Percentiles rank a stretch among this genome's conserved stretches.
Evolutionary conservation across 768 basidiomycete species (phyloP).

Genomic region (Hirschioporus abietinus): DNA sequence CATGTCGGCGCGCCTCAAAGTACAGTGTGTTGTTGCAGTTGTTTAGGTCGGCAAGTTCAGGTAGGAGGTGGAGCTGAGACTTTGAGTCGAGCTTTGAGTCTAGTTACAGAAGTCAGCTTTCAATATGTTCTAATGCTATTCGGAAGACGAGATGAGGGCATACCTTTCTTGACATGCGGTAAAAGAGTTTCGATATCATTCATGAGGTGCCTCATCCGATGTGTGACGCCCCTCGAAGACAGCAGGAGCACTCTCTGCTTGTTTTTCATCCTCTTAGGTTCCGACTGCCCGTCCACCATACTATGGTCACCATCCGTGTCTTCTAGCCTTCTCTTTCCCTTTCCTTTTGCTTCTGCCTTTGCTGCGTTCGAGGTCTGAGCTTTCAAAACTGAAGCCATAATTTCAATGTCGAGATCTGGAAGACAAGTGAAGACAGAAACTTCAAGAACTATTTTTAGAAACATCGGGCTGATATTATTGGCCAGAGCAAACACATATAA

Average conservation of each 20-base stretch:
- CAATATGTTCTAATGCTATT: slow-evolving; percentile 1
- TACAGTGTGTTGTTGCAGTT: slow-evolving; percentile 98
- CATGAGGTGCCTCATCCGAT: slow-evolving; percentile 97
- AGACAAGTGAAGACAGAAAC: not conserved
- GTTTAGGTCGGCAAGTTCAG: slow-evolving; percentile 94
- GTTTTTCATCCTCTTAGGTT: slow-evolving; percentile 64
- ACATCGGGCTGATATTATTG: not conserved
- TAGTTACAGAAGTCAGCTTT: slow-evolving; percentile 25
- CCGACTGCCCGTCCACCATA: slow-evolving; percentile 27
- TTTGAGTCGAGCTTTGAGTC: slow-evolving; percentile 98
- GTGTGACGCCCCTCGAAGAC: slow-evolving; percentile 90
- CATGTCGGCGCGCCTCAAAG: slow-evolving; percentile 93
- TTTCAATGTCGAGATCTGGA: not conserved
- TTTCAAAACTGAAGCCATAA: slow-evolving; percentile 64
- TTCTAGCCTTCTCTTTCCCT: slow-evolving; percentile 62
- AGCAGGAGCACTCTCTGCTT: slow-evolving; percentile 94
- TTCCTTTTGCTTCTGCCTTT: slow-evolving; percentile 37
- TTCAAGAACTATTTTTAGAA: not conserved
- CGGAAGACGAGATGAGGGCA: slow-evolving; percentile 17
- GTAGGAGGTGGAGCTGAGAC: slow-evolving; percentile 85
- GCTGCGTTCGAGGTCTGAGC: slow-evolving; percentile 53
- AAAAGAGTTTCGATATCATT: slow-evolving; percentile 85
- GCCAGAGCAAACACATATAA: not conserved
- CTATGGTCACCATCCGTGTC: slow-evolving; percentile 35
- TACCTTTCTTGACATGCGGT: slow-evolving; percentile 96